Evolutionary conservation across 805 yeast species (phyloP), one percentile per base, ranked within the genome.

Genomic region (Ogataea sp.): DNA sequence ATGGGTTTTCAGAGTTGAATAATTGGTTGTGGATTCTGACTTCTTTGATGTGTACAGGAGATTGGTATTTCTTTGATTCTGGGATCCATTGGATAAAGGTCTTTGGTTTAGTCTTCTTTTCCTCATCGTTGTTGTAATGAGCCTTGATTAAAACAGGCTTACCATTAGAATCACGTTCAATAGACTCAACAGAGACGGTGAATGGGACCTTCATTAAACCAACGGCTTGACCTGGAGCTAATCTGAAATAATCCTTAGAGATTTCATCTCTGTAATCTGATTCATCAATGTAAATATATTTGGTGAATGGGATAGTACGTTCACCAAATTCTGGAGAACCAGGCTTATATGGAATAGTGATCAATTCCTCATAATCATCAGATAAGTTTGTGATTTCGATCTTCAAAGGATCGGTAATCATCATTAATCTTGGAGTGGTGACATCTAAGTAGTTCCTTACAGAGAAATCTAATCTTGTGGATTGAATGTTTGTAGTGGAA

Each of bases 21-120:
- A 93, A 68, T 58, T 79, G 90, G 56, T 86, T 84, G 65, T 90
- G 88, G 46, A 86, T 71, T 63, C 97, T 79, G 20, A 89, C 83
- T 63, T 93, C 95, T 24, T 70, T 61, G 41, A 93, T 60, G 39
- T 62, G 62, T 35, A 83, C 68, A 4, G 90, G 89, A 9, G 87
- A 78, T 32, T 67, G 64, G 51, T 75, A 67, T 43, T 74, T 72
- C 25, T 67, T 64, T 18, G 80, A 68, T 45, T 78, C 77, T 38
- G 96, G 95, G 38, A 93, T 80, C 98, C 98, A 93, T 66, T 93
- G 98, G 55, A 93, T 88, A 58, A 71, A 93, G 9, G 98, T 89
- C 75, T 90, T 93, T 56, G 98, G 98, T 58, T 85, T 87, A 60
- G 70, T 74, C 47, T 68, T 68, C 40, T 64, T 66, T 14, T 58